phyloP scores from a whole-genome alignment of 768 basidiomycete genomes.

The Termitomyces sp. region DNA sequence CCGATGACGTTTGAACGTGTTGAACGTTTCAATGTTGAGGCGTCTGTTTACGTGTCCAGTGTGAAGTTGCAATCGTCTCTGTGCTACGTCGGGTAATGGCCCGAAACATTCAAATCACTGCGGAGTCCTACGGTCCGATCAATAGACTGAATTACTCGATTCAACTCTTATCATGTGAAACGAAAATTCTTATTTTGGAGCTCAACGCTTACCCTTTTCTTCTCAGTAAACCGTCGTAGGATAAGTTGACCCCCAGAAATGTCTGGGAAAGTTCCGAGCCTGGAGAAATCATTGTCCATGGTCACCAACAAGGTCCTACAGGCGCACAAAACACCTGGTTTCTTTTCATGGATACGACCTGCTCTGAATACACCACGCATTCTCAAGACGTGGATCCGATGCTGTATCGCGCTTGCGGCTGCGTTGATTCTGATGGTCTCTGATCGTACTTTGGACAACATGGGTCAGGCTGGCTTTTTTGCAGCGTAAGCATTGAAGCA shows the following conservation, averaged over 20 bases:
- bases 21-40: too few species aligned
- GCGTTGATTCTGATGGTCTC: conserved; percentile 30
- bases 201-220: neutral
- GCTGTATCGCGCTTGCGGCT: conserved; percentile 25
- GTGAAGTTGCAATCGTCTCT: too few species aligned
- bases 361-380: conserved; percentile 27
- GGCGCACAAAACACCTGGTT: conserved; percentile 8
- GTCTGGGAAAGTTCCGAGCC: conserved; percentile 1
- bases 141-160: neutral
- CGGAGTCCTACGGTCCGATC: neutral
- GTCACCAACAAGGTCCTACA: neutral
- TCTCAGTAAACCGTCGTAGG: neutral
- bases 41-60: too few species aligned
- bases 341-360: conserved; percentile 26
- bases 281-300: conserved; percentile 2
- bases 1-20: too few species aligned
- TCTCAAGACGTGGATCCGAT: conserved; percentile 35
- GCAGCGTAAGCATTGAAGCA: conserved; percentile 27
- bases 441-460: conserved; percentile 21
- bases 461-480: conserved; percentile 39
- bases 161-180: neutral
- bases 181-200: neutral
- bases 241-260: conserved; percentile 5
- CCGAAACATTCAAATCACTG: neutral
- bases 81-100: neutral